phyloP scores from a whole-genome alignment of 768 basidiomycete species.

The Leccinum aurantiacum region DNA sequence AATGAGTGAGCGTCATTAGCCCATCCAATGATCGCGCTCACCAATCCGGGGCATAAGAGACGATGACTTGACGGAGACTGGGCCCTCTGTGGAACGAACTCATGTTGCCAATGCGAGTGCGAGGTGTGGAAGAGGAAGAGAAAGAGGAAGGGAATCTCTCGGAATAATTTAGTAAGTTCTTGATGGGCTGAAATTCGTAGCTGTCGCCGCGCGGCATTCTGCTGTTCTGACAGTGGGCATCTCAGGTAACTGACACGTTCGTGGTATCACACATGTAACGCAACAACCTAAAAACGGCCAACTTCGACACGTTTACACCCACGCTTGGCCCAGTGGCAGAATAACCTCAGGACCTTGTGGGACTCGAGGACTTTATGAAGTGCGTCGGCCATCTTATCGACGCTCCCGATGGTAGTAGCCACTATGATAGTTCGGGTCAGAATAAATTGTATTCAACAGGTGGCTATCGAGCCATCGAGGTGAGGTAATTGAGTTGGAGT shows the following conservation, averaged over 20 bases:
- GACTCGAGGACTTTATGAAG: too few species aligned
- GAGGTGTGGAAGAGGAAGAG: slow-evolving; percentile 1
- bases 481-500: too few species aligned
- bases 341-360: too few species aligned
- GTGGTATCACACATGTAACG: background rate
- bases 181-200: background rate
- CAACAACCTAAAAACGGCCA: too few species aligned
- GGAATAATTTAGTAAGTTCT: too few species aligned
- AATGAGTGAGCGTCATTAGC: background rate
- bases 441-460: too few species aligned
- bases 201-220: background rate
- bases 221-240: background rate
- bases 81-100: slow-evolving; percentile 11
- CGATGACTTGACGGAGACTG: slow-evolving; percentile 17
- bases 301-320: too few species aligned
- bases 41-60: slow-evolving; percentile 79
- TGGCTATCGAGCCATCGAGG: too few species aligned
- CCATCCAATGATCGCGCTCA: slow-evolving; percentile 35
- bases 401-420: too few species aligned
- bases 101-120: slow-evolving; percentile 7
- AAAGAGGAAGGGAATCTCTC: background rate
- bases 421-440: too few species aligned
- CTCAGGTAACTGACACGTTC: background rate
- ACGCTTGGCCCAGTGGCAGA: too few species aligned
- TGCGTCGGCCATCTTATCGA: too few species aligned